These are phyloP conservation scores for Cryphonectria radicalis DNA, from an alignment of 2,329 filamentous ascomycete genomes.

Conservation along the genomic window DNA sequence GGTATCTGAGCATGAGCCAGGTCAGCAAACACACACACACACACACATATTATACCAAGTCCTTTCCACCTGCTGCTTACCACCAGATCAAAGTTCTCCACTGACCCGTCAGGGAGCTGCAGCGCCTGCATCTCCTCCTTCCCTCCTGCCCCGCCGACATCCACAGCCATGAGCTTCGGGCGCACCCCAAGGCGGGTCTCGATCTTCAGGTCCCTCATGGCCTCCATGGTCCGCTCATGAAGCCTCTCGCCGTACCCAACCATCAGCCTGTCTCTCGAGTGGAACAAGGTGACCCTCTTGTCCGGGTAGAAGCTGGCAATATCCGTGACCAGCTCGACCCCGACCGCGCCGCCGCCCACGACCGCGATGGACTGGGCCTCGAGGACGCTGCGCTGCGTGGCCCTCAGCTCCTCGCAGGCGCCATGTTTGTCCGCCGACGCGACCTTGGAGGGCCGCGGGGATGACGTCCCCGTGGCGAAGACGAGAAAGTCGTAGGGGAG, in stretches of 20 bases:
- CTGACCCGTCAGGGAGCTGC: slow-evolving; percentile 27
- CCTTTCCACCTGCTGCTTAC: not conserved
- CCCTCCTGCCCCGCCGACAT: slow-evolving; percentile 43
- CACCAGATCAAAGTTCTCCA: slow-evolving; percentile 1
- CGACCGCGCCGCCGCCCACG: slow-evolving; percentile 64
- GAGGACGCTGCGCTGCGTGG: slow-evolving; percentile 52
- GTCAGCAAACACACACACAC: slow-evolving; percentile 15
- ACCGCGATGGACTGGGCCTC: slow-evolving; percentile 50
- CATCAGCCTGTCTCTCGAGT: slow-evolving; percentile 59
- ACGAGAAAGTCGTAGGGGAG: slow-evolving; percentile 60
- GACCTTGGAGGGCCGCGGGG: slow-evolving; percentile 53
- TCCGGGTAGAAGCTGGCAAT: slow-evolving; percentile 59
- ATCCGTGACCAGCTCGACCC: slow-evolving; percentile 65
- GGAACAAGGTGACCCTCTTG: slow-evolving; percentile 61
- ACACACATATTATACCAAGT: no score
- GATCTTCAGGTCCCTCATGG: slow-evolving; percentile 51
- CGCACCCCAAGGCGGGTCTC: slow-evolving; percentile 39
- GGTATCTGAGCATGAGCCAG: slow-evolving; percentile 49
- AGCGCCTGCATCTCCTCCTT: slow-evolving; percentile 58
- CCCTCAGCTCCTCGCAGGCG: slow-evolving; percentile 48
- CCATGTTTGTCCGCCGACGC: slow-evolving; percentile 46
- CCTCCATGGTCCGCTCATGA: slow-evolving; percentile 45
- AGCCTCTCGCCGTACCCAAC: slow-evolving; percentile 52
- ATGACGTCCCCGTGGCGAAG: slow-evolving; percentile 60
- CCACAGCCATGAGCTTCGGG: slow-evolving; percentile 48